phyloP scores from a whole-genome alignment of 495 filamentous ascomycete species.

The Apodospora peruviana region DNA sequence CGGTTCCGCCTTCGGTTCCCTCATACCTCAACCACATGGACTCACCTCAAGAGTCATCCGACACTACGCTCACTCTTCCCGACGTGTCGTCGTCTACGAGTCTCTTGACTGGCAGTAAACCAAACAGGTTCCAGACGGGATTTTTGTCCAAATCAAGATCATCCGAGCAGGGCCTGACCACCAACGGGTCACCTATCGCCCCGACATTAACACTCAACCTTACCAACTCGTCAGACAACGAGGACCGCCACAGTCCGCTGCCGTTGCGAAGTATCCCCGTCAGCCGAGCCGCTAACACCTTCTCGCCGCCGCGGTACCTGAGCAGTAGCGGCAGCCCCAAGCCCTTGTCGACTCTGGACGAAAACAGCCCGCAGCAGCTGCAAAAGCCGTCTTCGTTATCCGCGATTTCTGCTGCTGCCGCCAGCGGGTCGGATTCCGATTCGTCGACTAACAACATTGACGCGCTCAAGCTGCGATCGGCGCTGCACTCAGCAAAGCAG shows the following conservation, averaged over 20 bases:
- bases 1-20: conserved; percentile 27
- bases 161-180: conserved; percentile 5
- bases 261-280: conserved; percentile 38
- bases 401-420: conserved; percentile 25
- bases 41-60: conserved; percentile 51
- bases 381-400: conserved; percentile 1
- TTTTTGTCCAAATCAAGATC: conserved; percentile 66
- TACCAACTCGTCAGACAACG: conserved; percentile 54
- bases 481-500: conserved; percentile 40
- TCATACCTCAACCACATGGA: conserved; percentile 38
- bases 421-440: conserved; percentile 35
- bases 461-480: conserved; percentile 39
- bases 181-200: conserved; percentile 58
- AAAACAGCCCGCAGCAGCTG: conserved; percentile 30
- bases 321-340: conserved; percentile 19
- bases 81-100: conserved; percentile 34
- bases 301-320: conserved; percentile 28
- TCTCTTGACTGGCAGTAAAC: conserved; percentile 45
- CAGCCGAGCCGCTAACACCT: conserved; percentile 34
- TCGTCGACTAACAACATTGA: conserved; percentile 36
- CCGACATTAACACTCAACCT: conserved; percentile 41
- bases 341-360: conserved; percentile 23
- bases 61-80: conserved; percentile 43
- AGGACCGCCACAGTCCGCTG: conserved; percentile 55
- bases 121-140: conserved; percentile 82